Evolutionary conservation across 257 asterid genomes (phyloP).

Genomic region (Solanum habrochaites): DNA sequence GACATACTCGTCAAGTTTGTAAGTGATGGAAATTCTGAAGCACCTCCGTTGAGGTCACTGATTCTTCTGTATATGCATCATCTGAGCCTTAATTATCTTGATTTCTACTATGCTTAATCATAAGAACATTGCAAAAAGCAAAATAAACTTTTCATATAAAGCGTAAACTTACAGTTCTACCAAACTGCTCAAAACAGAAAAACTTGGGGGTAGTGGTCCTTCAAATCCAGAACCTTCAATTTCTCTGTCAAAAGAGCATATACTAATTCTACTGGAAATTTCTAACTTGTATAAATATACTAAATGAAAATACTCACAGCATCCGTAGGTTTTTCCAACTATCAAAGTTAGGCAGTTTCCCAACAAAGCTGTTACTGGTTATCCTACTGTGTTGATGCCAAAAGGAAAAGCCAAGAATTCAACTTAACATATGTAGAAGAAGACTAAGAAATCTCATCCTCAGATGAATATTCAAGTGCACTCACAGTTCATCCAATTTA

Average conservation of each 20-base stretch:
- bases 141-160: background rate
- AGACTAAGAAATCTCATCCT: background rate
- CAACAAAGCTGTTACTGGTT: slow-evolving; percentile 45
- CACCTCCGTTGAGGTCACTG: slow-evolving; percentile 37
- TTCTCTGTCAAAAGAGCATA: slow-evolving; percentile 30
- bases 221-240: slow-evolving; percentile 44
- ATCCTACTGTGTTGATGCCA: slow-evolving; percentile 26
- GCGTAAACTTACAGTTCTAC: slow-evolving; percentile 34
- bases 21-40: slow-evolving; percentile 36
- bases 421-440: background rate
- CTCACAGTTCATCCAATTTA: slow-evolving; percentile 38
- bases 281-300: background rate
- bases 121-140: background rate
- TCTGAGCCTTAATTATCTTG: background rate
- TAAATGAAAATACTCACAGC: slow-evolving; percentile 27
- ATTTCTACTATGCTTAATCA: background rate
- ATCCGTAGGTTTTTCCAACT: slow-evolving; percentile 30
- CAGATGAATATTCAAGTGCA: background rate
- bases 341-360: slow-evolving; percentile 32
- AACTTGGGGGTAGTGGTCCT: slow-evolving; percentile 53
- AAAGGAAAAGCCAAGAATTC: background rate
- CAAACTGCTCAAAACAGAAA: slow-evolving; percentile 30
- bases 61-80: slow-evolving; percentile 37
- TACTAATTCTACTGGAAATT: background rate
- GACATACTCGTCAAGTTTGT: slow-evolving; percentile 20